phyloP scores from a whole-genome alignment of 805 yeast genomes.

The Millerago galiae region DNA sequence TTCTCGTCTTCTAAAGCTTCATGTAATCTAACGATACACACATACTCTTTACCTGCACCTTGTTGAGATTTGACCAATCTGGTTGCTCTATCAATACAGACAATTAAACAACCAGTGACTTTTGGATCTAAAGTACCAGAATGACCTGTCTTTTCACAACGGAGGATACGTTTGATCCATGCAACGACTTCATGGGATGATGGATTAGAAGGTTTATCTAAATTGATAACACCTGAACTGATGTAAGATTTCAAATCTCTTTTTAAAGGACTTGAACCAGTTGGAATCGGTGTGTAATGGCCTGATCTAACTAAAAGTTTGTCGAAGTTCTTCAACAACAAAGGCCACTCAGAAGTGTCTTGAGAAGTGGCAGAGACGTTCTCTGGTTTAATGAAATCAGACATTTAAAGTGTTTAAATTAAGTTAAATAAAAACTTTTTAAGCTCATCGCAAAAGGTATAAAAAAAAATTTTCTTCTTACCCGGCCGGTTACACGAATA shows the following conservation, averaged over 20 bases:
- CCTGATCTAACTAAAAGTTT: slow-evolving; percentile 91
- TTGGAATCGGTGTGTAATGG: slow-evolving; percentile 95
- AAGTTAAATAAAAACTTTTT: not conserved
- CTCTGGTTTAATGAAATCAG: slow-evolving; percentile 86
- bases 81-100: slow-evolving; percentile 96
- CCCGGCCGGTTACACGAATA: not conserved
- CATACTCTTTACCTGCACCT: slow-evolving; percentile 99
- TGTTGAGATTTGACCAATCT: slow-evolving; percentile 97
- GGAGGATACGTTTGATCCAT: slow-evolving; percentile 93
- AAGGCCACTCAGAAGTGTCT: slow-evolving; percentile 94
- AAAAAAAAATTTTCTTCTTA: not conserved
- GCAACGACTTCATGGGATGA: slow-evolving; percentile 99
- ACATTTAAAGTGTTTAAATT: not conserved
- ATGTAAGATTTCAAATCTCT: slow-evolving; percentile 88
- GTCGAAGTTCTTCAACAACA: slow-evolving; percentile 89
- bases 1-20: slow-evolving; percentile 88
- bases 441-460: slow-evolving; percentile 8
- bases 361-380: slow-evolving; percentile 59
- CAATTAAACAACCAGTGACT: slow-evolving; percentile 98
- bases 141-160: slow-evolving; percentile 97
- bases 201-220: slow-evolving; percentile 97
- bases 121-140: slow-evolving; percentile 98
- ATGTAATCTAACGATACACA: slow-evolving; percentile 93
- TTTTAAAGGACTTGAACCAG: slow-evolving; percentile 90
- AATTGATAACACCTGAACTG: slow-evolving; percentile 92